Base-by-base conservation (phyloP, 495 filamentous ascomycete genomes). In the Tuber brumale region DNA sequence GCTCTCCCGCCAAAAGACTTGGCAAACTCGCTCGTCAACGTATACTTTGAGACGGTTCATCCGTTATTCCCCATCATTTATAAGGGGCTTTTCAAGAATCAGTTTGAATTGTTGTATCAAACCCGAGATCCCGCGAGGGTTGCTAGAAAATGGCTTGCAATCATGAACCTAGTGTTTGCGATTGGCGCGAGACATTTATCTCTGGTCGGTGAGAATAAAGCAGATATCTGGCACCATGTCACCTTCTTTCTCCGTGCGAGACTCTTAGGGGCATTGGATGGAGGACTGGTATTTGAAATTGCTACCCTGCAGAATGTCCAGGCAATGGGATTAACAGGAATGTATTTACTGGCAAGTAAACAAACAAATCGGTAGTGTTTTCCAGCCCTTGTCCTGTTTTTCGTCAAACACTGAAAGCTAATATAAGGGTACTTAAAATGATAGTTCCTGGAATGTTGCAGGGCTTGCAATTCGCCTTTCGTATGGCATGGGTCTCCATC, bases 11-110 rank as follows among this genome's bases (percentile, higher is more conserved):
- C 83, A 0, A 86, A 86, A 75, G 81, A 83, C 2, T 73, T 89
- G 23, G 85, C 88, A 21, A 85, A 86, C 72, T 84, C 84, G 23
- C 85, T 90, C 1, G 84, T 89, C 19, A 84, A 87, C 73, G 83
- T 81, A 18, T 90, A 90, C 71, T 84, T 89, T 51, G 76, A 84
- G 45, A 88, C 87, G 0, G 83, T 85, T 18, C 88, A 89, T 72
- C 83, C 85, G 19, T 76, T 88, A 43, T 88, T 89, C 76, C 85
- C 89, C 23, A 86, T 92, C 18, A 76, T 89, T 2, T 86, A 86
- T 71, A 83, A 85, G 8, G 86, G 87, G 2, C 84, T 80, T 23
- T 90, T 93, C 76, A 86, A 80, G 78, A 80, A 76, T n/a, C 84
- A 87, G 18, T 90, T 89, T 41, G 83, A 84, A 18, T 75, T 73